Base-by-base conservation (phyloP, 2,329 filamentous ascomycete genomes). In the Ophiostoma piceae region DNA sequence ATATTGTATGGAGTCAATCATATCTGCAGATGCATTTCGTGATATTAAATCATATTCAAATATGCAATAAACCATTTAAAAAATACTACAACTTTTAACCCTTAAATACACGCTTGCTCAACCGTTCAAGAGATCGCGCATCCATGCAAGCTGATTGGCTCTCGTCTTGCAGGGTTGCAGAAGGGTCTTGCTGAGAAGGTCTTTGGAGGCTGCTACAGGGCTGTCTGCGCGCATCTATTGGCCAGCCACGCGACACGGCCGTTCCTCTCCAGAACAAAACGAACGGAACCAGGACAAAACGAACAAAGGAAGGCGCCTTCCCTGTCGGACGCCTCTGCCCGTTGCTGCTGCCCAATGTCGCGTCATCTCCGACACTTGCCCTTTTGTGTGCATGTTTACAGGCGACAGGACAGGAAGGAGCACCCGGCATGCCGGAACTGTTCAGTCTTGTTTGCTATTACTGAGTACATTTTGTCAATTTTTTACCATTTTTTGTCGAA, bases 241-340 rank as follows among this genome's bases (percentile, higher is more conserved):
- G 73, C 70, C 66, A n/a, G 68, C 54, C 70, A 74, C 73, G 72
- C 73, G 72, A 71, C 73, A 71, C 68, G 70, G 43, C 51, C 8
- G n/a, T 37, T 60, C 41, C 68, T 37, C 67, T 67, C 41, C 69
- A 67, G 60, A 66, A 51, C 60, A 69, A 54, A 69, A 60, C n/a
- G 51, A 43, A 57, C 12, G 16, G n/a, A 7, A 37, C 26, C 26
- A 32, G 47, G 47, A 8, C 22, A 60, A 9, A 9, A 6, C 54
- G 39, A 43, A 51, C 16, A 57, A 22, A n/a, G 51, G 16, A 57
- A 57, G 67, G 66, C 68, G 64, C 68, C 54, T 70, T 65, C 57
- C 54, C 64, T 69, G n/a, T 29, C n/a, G 51, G 35, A 35, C 22
- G n/a, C 51, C n/a, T 47, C 16, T 47, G 43, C 22, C 29, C 37